Evolutionary conservation across 208 protist genomes (phyloP), one percentile per base, ranked within the genome.

Genomic region (Crithidia brevicula): DNA sequence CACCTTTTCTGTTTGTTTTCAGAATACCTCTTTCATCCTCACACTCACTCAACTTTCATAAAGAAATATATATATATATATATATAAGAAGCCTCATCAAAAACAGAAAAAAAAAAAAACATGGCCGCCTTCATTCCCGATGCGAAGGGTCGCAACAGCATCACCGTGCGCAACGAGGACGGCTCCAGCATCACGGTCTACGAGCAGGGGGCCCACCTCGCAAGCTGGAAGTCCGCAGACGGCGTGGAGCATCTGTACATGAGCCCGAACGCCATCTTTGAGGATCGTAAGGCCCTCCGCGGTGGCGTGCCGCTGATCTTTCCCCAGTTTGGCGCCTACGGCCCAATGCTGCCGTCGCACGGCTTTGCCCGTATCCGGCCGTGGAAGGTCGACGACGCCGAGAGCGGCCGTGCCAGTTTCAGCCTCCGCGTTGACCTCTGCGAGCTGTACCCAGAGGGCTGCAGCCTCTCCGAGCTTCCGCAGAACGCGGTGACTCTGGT

Each of bases 271-370:
- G 84, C 93, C n/a, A 69, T 92, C 15, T 94, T 85, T 43, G 72
- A 77, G 51, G 74, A 91, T 22, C 77, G 80, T 23, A 83, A 83
- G 33, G 73, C 93, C 4, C 83, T 97, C 22, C 89, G 93, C 34
- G 93, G 93, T 59, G 93, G 93, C 8, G 89, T 97, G 46, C 93
- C 93, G 42, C 64, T 97, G 18, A 92, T 92, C 59, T 97, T 92
- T 43, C 93, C 93, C 1, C 93, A 97, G 77, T 97, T 97, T 76
- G 74, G 77, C 59, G 73, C 76, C 49, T 77, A 74, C 50, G 93
- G 91, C 31, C 72, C 85, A 34, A 50, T 94, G 43, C 60, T 80
- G 25, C 71, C 70, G 42, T 71, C 78, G 18, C 93, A 97, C 82
- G 93, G 93, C 33, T 96, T 96, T 67, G 81, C 83, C n/a, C 85